Evolutionary conservation across 345 rosid species (phyloP).

Genomic region (Crucihimalaya himalaica): DNA sequence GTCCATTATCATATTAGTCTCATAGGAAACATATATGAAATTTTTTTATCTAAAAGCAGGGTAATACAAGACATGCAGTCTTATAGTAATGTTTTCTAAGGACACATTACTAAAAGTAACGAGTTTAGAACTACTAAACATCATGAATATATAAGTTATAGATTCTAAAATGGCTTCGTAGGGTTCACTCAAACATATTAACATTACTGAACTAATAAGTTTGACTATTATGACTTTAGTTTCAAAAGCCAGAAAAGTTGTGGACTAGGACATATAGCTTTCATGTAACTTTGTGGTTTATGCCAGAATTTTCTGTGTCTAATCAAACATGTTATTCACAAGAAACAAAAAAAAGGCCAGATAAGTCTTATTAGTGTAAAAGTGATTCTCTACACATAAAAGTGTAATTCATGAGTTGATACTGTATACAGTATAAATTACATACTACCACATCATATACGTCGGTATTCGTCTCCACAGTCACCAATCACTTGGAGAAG

Average conservation of each 20-base stretch:
- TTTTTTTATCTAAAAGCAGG: no score
- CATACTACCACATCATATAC: constrained; percentile 40
- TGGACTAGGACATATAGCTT: not conserved
- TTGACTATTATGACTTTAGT: no score
- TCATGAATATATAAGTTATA: no score
- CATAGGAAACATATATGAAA: no score
- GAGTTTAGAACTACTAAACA: no score
- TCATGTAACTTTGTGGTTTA: not conserved
- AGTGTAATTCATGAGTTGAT: not conserved
- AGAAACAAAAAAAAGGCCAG: not conserved
- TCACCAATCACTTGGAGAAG: constrained; percentile 86
- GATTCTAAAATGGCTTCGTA: not conserved
- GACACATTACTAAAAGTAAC: no score
- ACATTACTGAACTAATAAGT: not conserved
- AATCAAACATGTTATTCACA: not conserved
- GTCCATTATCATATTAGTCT: no score
- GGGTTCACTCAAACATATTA: not conserved
- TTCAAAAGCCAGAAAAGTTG: not conserved
- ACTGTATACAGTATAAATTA: not conserved
- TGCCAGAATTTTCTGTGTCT: not conserved
- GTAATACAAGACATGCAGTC: no score
- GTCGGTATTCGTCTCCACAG: constrained; percentile 91
- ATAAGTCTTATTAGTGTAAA: not conserved
- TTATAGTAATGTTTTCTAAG: no score
- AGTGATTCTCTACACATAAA: constrained; percentile 7